Evolutionary conservation across 2,329 filamentous ascomycete genomes (phyloP), one percentile per base, ranked within the genome.

Genomic region (Aspergillus vadensis): DNA sequence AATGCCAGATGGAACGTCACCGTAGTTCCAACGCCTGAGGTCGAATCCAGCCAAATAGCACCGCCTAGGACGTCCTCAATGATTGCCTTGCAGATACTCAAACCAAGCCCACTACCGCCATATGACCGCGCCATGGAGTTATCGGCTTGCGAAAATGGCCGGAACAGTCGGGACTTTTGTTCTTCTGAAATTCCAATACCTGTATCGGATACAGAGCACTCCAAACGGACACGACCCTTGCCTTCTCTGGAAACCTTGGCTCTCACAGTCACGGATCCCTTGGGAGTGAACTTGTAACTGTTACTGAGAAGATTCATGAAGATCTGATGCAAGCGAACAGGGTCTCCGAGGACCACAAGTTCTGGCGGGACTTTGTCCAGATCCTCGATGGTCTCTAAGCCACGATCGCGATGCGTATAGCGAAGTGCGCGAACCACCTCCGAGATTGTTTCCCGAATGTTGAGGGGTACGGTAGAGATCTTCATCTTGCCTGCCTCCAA

Each of bases 81-180:
- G 47, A 97, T 87, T 0, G 91, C 93, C 77, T 97, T 97, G 84
- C 93, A 97, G 65, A 97, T 97, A 71, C 91, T 96, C 47, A 97
- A 82, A 2, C 93, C 93, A 2, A 97, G 86, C 23, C 93, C 93
- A 67, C 92, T 97, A 47, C 93, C 93, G 43, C 93, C 93, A 68
- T 97, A 97, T 72, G 92, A 95, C 55, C 93, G 84, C 57, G 92
- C 92, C 2, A 92, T 96, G 67, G 91, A 95, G 51, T 89, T 90
- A 76, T 97, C 93, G 1, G 94, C 93, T 76, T 97, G 93, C 58
- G 91, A 94, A 72, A 97, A 97, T 0, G 93, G 93, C 68, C 92
- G 86, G 83, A 97, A 97, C 1, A 97, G 83, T 63, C 95, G 95
- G 62, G 89, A 87, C 52, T 94, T 83, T 72, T 94, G 88, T 60